phyloP scores from a whole-genome alignment of 208 protist species.

The Leishmania arabica region DNA sequence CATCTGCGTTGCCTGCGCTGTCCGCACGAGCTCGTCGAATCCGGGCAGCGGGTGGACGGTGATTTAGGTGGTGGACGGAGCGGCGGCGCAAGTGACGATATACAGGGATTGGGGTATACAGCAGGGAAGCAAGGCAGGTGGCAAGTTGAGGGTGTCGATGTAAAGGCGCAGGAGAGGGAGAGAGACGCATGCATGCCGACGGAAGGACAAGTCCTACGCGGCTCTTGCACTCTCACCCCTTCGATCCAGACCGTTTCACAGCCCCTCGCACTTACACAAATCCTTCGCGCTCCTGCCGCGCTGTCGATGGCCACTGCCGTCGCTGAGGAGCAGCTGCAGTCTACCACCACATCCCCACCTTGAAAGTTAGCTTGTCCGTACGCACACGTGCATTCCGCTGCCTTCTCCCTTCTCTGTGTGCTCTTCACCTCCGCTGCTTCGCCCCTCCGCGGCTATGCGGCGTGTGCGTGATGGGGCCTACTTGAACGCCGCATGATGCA shows the following conservation, averaged over 20 bases:
- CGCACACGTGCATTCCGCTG: background rate
- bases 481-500: too few species aligned
- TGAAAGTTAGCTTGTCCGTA: background rate
- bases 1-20: background rate
- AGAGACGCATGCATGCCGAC: background rate
- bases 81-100: background rate
- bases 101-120: background rate
- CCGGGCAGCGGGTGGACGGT: background rate
- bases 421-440: background rate
- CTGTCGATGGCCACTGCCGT: background rate
- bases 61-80: background rate
- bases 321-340: background rate
- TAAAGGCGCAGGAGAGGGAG: background rate
- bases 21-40: background rate
- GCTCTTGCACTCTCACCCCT: background rate
- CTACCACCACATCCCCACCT: background rate
- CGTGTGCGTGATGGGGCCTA: too few species aligned
- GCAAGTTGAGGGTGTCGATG: too few species aligned
- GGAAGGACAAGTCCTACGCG: background rate
- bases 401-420: background rate
- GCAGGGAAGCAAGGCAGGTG: background rate
- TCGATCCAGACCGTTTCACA: background rate
- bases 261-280: background rate
- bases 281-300: background rate
- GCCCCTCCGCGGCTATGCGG: too few species aligned